Evolutionary conservation across 2,329 filamentous ascomycete genomes (phyloP), one percentile per base, ranked within the genome.

Genomic region (Zelopaecilomyces penicillatus): DNA sequence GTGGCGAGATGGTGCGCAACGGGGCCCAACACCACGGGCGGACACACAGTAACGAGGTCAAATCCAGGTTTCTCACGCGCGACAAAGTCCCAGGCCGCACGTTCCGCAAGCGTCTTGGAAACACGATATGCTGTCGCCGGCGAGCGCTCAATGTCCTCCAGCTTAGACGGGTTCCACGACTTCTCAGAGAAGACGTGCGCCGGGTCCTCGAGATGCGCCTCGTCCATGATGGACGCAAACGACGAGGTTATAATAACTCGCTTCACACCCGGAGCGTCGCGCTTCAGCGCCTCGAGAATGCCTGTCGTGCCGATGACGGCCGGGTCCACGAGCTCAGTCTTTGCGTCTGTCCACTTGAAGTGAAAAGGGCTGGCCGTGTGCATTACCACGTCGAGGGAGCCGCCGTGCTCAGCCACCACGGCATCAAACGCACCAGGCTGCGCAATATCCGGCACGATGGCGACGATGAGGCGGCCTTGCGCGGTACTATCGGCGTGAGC

Each of bases 381-480:
- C 43, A 81, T 64, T 34, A 82, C 75, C 40, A 73, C 73, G 45
- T 76, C 70, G 42, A 80, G 61, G 28, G 67, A 70, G 1, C 72
- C 69, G 4, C 59, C 66, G 60, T 68, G 62, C 5, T 45, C 27
- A 3, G 39, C 34, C 49, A 74, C 68, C 1, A 75, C 78, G 54
- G 80, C 71, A 55, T 87, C 80, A 59, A 95, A 95, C 46, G 88
- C 87, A 44, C 75, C 74, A 37, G 80, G 74, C 56, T 80, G 64
- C 4, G 86, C 85, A 53, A 95, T 85, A 58, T 95, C 87, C 12
- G 83, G 78, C 27, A 94, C 87, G 53, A 93, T 80, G 44, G 61
- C 67, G 9, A 75, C 65, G 30, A 64, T 56, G 12, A 81, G 71
- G 30, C 67, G 65, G 10, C 69, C 65, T 46, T 55, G 57, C 47